These are phyloP conservation scores for Fusarium fracticaudum DNA, from an alignment of 2,329 filamentous ascomycete genomes.

Conservation along the genomic window DNA sequence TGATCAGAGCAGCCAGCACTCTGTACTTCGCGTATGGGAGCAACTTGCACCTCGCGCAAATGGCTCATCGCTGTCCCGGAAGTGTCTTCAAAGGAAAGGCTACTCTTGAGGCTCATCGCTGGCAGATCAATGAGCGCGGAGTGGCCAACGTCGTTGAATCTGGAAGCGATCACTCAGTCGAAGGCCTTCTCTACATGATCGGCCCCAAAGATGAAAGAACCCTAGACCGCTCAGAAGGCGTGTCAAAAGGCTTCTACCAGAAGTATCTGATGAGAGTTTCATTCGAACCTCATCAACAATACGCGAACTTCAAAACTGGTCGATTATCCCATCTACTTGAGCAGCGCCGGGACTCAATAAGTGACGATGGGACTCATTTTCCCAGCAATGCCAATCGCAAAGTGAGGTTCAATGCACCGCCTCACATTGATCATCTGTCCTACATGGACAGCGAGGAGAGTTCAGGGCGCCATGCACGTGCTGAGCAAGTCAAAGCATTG, in stretches of 20 bases:
- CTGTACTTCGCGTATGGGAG: slow-evolving; percentile 10
- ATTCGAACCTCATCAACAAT: not conserved
- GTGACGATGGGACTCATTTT: not conserved
- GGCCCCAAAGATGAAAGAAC: not conserved
- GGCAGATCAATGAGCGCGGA: slow-evolving; percentile 6
- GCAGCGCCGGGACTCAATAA: not conserved
- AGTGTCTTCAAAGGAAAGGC: slow-evolving; percentile 8
- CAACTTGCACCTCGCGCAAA: slow-evolving; percentile 2
- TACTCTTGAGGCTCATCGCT: not conserved
- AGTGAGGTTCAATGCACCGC: not conserved
- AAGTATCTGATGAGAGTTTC: not conserved
- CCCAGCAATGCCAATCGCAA: not conserved
- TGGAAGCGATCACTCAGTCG: not conserved
- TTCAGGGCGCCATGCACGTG: too few species aligned
- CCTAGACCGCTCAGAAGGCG: not conserved
- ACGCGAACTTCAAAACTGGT: not conserved
- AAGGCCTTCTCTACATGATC: slow-evolving; percentile 1
- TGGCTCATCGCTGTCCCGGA: slow-evolving; percentile 4
- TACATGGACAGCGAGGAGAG: not conserved
- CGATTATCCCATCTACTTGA: not conserved
- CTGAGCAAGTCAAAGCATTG: not conserved
- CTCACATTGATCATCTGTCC: too few species aligned
- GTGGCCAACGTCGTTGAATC: not conserved
- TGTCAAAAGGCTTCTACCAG: not conserved
- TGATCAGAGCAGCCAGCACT: not conserved